phyloP scores from a whole-genome alignment of 345 rosid species.

The Crucihimalaya himalaica region DNA sequence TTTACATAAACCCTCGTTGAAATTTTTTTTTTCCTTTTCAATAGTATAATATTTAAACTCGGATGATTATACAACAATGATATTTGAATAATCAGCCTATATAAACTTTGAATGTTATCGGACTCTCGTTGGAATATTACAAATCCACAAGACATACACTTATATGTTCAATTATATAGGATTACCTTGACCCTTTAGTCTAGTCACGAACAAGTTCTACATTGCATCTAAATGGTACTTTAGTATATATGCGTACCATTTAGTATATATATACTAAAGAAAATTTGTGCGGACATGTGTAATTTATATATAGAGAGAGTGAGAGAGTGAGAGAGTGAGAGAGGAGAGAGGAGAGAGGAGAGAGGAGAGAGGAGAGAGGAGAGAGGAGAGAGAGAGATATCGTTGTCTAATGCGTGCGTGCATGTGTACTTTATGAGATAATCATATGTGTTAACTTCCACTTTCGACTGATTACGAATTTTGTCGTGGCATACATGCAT shows the following conservation, averaged over 20 bases:
- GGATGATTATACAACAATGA: too few relatives aligned
- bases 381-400: neutral
- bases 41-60: too few relatives aligned
- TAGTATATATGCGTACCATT: too few relatives aligned
- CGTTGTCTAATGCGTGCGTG: constrained; percentile 30
- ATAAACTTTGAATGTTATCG: neutral
- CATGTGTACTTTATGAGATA: constrained; percentile 29
- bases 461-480: constrained; percentile 32
- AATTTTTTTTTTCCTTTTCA: too few relatives aligned
- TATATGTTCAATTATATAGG: neutral
- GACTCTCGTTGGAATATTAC: neutral
- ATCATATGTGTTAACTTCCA: constrained; percentile 25
- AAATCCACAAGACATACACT: neutral
- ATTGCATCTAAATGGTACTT: neutral
- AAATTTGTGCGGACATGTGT: too few relatives aligned
- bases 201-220: neutral
- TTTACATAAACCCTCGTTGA: too few relatives aligned
- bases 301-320: too few relatives aligned
- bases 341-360: too few relatives aligned
- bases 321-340: too few relatives aligned
- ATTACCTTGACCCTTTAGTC: neutral
- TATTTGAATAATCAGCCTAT: too few relatives aligned
- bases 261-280: too few relatives aligned
- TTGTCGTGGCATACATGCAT: constrained; percentile 28
- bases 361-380: too few relatives aligned